Percentiles rank a stretch among this genome's conserved stretches.
Conservation (phyloP, 345 rosid species). For the Sonneratia alba region DNA sequence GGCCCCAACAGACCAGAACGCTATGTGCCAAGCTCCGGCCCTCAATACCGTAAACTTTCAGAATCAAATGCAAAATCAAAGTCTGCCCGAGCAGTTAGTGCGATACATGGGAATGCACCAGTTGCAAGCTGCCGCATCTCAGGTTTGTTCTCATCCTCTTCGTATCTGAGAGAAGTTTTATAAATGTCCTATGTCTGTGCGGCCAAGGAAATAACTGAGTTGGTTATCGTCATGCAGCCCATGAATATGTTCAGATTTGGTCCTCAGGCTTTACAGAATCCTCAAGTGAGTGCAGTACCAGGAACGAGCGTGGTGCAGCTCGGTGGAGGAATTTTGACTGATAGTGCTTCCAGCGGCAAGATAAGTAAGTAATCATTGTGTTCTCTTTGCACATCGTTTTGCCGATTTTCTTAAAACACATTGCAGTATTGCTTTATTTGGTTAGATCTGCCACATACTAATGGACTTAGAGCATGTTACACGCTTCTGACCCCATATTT, state of each 20-base stretch:
- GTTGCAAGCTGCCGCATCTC: conserved; percentile 42
- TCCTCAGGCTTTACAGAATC: conserved; percentile 25
- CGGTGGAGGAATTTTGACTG: conserved; percentile 20
- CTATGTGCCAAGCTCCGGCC: conserved; percentile 28
- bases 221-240: conserved; percentile 26
- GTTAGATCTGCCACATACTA: too few species aligned
- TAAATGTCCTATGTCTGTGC: neutral
- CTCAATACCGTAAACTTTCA: conserved; percentile 31
- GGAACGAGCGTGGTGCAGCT: conserved; percentile 12
- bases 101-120: conserved; percentile 41
- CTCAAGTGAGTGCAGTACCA: conserved; percentile 21
- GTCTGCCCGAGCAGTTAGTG: conserved; percentile 33
- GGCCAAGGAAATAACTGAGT: neutral
- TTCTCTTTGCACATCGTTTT: neutral
- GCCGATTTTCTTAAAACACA: neutral
- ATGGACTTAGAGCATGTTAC: neutral
- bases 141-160: conserved; percentile 3
- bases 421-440: too few species aligned
- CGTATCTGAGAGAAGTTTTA: neutral
- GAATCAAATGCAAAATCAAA: conserved; percentile 30
- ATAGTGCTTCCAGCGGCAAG: conserved; percentile 24
- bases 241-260: conserved; percentile 40
- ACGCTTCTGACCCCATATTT: neutral
- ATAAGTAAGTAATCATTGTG: conserved; percentile 5
- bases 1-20: conserved; percentile 32